Evolutionary conservation across 2,329 filamentous ascomycete genomes (phyloP), one percentile per base, ranked within the genome.

Genomic region (Lachnellula subtilissima): DNA sequence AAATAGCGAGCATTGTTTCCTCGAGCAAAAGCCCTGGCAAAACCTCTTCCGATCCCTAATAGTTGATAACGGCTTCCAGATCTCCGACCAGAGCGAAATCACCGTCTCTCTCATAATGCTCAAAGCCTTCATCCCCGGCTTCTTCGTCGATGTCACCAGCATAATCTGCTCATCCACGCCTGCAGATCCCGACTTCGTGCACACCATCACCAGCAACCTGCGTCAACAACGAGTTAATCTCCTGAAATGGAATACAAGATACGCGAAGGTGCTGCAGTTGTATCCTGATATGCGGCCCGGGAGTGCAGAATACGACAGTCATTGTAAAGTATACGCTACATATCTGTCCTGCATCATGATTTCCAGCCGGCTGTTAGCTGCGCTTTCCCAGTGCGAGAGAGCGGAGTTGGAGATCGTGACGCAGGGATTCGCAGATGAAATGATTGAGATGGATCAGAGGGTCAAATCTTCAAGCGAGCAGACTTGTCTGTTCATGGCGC

Each of bases 101-200:
- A 62, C 61, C 2, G 52, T 66, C n/a, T 32, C 50, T 2, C 51
- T 67, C 11, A 57, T 66, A 15, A 62, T 64, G 52, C 50, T 60
- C 8, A 67, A 67, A 49, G 54, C 55, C 17, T 57, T 58, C 19
- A 60, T 67, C n/a, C 60, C 65, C 3, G 62, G 61, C 12, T 66
- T 67, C 32, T 72, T 70, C 46, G 57, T 70, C 17, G 70, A 71
- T 35, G 57, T 65, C 3, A 66, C 64, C 8, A 53, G 58, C 7
- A 50, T 61, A 8, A 51, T 65, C 14, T 62, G 55, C 37, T 35
- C 43, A 22, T 35, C 54, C 19, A 36, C 48, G 35, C 3, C 22
- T 37, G 43, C 50, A 5, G 9, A 50, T n/a, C 5, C 23, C 3
- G 43, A 53, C 4, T 28, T 40, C 57, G 46, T 62, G 22, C 19